A percentile compares a stretch with the other conserved stretches of the same genome.
phyloP scores from a whole-genome alignment of 225 moss, liverwort and hornwort genomes.

The Rhytidiadelphus loreus region DNA sequence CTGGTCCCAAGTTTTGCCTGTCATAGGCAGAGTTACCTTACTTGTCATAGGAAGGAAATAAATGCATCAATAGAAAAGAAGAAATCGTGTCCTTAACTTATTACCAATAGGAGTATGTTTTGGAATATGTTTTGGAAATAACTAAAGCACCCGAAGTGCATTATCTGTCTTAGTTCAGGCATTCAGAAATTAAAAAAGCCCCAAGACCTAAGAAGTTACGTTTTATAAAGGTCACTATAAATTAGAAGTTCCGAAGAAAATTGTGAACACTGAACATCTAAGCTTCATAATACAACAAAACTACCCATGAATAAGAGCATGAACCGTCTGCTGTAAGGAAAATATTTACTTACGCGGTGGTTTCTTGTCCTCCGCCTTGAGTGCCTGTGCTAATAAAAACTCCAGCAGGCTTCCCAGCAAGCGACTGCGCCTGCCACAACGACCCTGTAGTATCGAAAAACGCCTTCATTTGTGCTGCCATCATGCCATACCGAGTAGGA shows the following conservation, averaged over 20 bases:
- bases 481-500: conserved; percentile 67
- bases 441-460: conserved; percentile 68
- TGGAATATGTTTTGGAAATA: no score
- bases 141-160: neutral
- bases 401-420: conserved; percentile 75
- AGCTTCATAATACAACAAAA: neutral
- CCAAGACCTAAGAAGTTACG: neutral
- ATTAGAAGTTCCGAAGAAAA: neutral
- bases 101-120: neutral
- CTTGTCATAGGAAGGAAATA: no score
- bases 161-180: neutral
- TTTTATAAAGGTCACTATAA: neutral
- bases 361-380: conserved; percentile 89
- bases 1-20: no score
- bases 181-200: neutral
- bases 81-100: neutral
- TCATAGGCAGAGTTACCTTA: no score
- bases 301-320: neutral
- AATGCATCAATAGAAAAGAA: neutral
- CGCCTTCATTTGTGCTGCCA: conserved; percentile 88
- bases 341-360: conserved; percentile 53
- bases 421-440: conserved; percentile 36
- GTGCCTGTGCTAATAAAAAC: conserved; percentile 73
- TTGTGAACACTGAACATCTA: neutral
- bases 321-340: neutral